Percentiles rank a stretch among this genome's conserved stretches.
Conservation (phyloP, 2,329 filamentous ascomycete genomes). For the Neopestalotiopsis sp. region DNA sequence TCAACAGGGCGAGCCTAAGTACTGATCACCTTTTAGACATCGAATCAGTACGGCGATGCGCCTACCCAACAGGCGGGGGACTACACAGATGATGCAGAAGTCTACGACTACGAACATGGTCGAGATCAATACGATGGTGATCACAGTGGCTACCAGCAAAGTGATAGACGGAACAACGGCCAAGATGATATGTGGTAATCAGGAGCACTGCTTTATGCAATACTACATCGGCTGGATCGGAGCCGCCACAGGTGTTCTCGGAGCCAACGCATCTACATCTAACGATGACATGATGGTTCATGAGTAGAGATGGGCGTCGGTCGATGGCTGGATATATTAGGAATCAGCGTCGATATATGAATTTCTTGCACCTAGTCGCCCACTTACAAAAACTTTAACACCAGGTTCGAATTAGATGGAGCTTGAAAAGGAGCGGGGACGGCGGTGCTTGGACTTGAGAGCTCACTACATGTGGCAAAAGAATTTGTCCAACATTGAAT, state of each 20-base stretch:
- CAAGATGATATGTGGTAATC: conserved; percentile 33
- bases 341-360: too few relatives aligned
- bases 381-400: too few relatives aligned
- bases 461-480: too few relatives aligned
- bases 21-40: conserved; percentile 37
- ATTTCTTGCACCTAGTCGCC: too few relatives aligned
- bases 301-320: too few relatives aligned
- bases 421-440: too few relatives aligned
- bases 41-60: conserved; percentile 52
- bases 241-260: not conserved
- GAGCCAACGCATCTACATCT: too few relatives aligned
- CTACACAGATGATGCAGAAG: conserved; percentile 57
- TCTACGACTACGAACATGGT: conserved; percentile 57
- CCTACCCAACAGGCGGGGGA: conserved; percentile 47
- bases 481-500: too few relatives aligned
- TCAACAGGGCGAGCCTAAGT: not conserved
- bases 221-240: not conserved
- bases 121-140: conserved; percentile 39
- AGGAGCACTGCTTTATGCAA: not conserved
- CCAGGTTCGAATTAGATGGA: too few relatives aligned
- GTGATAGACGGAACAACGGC: conserved; percentile 30
- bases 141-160: conserved; percentile 40
- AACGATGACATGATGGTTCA: too few relatives aligned
- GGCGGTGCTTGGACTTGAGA: too few relatives aligned
- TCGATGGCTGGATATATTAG: too few relatives aligned